phyloP scores from a whole-genome alignment of 352 stramenopile genomes.

The Globisporangium middletonii region DNA sequence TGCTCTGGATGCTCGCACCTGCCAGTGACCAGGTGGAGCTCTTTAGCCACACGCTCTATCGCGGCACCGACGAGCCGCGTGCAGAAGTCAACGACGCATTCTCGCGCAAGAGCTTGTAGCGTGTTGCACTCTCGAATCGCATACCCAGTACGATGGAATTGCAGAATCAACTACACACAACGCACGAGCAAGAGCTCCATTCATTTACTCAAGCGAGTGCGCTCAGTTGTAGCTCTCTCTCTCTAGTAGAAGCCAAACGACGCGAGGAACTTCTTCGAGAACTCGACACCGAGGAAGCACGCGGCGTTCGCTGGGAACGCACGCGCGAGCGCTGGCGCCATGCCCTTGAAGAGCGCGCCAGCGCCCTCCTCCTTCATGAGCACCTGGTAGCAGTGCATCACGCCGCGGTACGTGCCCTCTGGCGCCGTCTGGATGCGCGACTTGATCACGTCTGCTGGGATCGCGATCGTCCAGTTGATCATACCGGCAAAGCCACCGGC shows the following conservation, averaged over 20 bases:
- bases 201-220: not conserved
- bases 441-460: conserved; percentile 96
- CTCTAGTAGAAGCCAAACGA: conserved; percentile 71
- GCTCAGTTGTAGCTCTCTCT: conserved; percentile 2
- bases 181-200: not conserved
- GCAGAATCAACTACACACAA: too few relatives aligned
- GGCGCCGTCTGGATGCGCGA: conserved; percentile 94
- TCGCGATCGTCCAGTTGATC: conserved; percentile 94
- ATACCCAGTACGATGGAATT: not conserved
- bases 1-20: too few relatives aligned
- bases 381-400: conserved; percentile 89
- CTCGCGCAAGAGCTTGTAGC: conserved; percentile 67
- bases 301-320: conserved; percentile 95
- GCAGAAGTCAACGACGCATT: conserved; percentile 82
- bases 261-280: conserved; percentile 81
- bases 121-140: not conserved
- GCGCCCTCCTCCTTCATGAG: conserved; percentile 94
- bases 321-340: conserved; percentile 91
- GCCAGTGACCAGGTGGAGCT: conserved; percentile 68
- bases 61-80: conserved; percentile 77
- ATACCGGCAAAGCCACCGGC: conserved; percentile 92
- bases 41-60: conserved; percentile 84
- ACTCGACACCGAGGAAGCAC: conserved; percentile 91
- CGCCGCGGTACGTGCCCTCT: conserved; percentile 91
- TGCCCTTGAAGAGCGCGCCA: conserved; percentile 91